Conservation (phyloP, 1,139 yeast genomes). For the Kodamaea fungicola region DNA sequence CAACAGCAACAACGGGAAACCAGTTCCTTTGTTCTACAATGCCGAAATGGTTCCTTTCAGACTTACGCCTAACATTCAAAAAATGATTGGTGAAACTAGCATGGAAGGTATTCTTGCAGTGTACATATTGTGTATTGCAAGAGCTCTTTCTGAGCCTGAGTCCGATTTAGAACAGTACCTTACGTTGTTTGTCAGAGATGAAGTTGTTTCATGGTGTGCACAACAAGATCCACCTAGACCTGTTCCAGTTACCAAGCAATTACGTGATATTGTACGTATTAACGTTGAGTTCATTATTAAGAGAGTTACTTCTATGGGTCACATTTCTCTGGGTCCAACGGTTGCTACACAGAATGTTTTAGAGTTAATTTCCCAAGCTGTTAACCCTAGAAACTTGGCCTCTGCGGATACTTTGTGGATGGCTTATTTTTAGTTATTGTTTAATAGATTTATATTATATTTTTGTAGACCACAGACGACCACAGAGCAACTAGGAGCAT, state of each 20-base stretch:
- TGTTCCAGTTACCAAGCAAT: slow-evolving; percentile 69
- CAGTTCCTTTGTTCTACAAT: slow-evolving; percentile 86
- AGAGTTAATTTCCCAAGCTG: slow-evolving; percentile 92
- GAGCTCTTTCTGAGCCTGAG: slow-evolving; percentile 87
- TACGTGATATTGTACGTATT: slow-evolving; percentile 81
- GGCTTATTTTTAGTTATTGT: slow-evolving; percentile 83
- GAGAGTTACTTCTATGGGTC: slow-evolving; percentile 68
- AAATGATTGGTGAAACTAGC: slow-evolving; percentile 88
- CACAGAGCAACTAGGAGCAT: too few species aligned
- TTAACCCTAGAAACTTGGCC: slow-evolving; percentile 91
- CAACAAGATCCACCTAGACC: slow-evolving; percentile 71
- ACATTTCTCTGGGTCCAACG: slow-evolving; percentile 64
- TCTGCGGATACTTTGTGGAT: slow-evolving; percentile 92
- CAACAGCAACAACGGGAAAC: slow-evolving; percentile 23
- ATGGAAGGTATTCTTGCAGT: slow-evolving; percentile 90
- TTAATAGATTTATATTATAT: not conserved
- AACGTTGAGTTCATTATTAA: slow-evolving; percentile 86
- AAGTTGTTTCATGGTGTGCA: slow-evolving; percentile 88
- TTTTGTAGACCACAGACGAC: too few species aligned
- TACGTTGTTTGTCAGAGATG: slow-evolving; percentile 92
- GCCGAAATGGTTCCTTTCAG: slow-evolving; percentile 97
- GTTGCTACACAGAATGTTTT: slow-evolving; percentile 93
- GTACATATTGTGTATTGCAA: slow-evolving; percentile 78
- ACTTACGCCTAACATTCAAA: slow-evolving; percentile 92
- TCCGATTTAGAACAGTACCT: slow-evolving; percentile 84